A percentile compares a stretch with the other conserved stretches of the same genome.
Conservation (phyloP, 495 filamentous ascomycete species). For the Xylaria intraflava region DNA sequence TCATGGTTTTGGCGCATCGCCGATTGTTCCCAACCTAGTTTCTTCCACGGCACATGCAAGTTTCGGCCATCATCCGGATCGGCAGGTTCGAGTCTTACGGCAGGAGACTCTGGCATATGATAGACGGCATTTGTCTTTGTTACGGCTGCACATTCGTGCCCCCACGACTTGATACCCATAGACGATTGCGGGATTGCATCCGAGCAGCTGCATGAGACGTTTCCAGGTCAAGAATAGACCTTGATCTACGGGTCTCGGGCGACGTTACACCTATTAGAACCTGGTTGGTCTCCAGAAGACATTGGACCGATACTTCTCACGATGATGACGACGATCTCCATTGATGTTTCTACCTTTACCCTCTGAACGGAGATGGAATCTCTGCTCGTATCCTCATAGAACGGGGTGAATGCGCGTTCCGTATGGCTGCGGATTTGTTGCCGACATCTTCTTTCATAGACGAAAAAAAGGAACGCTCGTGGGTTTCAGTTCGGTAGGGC, state of each 20-base stretch:
- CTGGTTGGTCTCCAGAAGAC: constrained; percentile 22
- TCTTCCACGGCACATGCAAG: constrained; percentile 31
- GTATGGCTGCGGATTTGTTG: constrained; percentile 29
- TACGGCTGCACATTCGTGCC: constrained; percentile 39
- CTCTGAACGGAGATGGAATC: constrained; percentile 28
- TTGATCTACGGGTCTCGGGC: constrained; percentile 34
- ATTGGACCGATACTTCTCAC: constrained; percentile 26
- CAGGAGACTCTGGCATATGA: constrained; percentile 51
- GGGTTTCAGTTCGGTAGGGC: constrained; percentile 38
- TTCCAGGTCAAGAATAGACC: constrained; percentile 34
- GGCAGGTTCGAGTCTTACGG: constrained; percentile 33
- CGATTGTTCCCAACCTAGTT: constrained; percentile 30
- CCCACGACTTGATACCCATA: constrained; percentile 52
- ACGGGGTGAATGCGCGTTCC: constrained; percentile 25
- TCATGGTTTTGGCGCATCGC: constrained; percentile 12
- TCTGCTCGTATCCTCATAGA: constrained; percentile 28
- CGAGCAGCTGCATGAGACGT: constrained; percentile 38
- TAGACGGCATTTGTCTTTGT: constrained; percentile 74
- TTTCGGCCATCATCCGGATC: constrained; percentile 29
- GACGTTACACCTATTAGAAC: constrained; percentile 29
- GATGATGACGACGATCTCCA: constrained; percentile 30
- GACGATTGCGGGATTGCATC: constrained; percentile 35
- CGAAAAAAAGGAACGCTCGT: constrained; percentile 53
- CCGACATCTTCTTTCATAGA: constrained; percentile 43
- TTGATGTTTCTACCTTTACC: constrained; percentile 30